A percentile compares a stretch with the other conserved stretches of the same genome.
phyloP scores from a whole-genome alignment of 306 rosid genomes.

The Morella rubra region DNA sequence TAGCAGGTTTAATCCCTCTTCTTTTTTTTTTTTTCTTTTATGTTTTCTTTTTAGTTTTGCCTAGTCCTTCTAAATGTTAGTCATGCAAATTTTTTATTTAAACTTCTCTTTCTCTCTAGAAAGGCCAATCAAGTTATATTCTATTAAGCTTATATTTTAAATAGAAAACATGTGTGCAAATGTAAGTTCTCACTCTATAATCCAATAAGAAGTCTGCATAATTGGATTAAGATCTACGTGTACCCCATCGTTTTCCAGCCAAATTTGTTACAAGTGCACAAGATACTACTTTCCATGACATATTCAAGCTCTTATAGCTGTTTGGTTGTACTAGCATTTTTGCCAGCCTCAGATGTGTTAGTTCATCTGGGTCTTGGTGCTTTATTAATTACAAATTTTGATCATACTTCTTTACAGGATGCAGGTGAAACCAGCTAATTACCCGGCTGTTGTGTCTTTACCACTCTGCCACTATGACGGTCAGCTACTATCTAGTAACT shows the following conservation, averaged over 20 bases:
- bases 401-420: constrained; percentile 49
- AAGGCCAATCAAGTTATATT: neutral
- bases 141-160: neutral
- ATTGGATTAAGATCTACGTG: neutral
- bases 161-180: neutral
- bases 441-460: constrained; percentile 72
- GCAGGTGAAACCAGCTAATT: constrained; percentile 66
- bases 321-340: neutral
- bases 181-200: neutral
- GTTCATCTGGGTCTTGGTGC: constrained; percentile 11
- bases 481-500: constrained; percentile 39
- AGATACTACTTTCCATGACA: constrained; percentile 12
- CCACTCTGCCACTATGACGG: constrained; percentile 91
- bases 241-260: neutral
- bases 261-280: neutral
- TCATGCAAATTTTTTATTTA: neutral
- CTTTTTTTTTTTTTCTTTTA: constrained; percentile 14
- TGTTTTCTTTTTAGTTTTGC: neutral
- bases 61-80: neutral
- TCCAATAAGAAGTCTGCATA: neutral
- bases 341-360: neutral
- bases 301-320: constrained; percentile 1
- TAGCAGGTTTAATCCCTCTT: constrained; percentile 50
- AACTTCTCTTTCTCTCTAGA: neutral
- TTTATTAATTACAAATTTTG: constrained; percentile 21